Percentiles rank a stretch among this genome's conserved stretches.
Conservation (phyloP, 148 eudicot genomes). For the Amaranthus hypochondriacus region DNA sequence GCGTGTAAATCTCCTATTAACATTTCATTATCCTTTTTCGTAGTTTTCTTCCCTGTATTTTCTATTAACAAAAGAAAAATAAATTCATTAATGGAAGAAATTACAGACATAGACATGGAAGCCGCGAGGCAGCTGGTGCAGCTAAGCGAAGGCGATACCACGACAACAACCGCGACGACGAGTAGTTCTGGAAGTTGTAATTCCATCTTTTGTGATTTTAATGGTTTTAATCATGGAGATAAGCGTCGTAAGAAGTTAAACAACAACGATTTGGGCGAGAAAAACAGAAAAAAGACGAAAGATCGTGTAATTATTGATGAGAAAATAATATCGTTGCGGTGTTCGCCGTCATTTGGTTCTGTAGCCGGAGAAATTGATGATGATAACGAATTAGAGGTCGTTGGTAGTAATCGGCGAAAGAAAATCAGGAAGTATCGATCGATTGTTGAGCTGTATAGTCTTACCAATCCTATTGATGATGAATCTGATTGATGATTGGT, state of each 20-base stretch:
- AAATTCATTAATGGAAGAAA: background rate
- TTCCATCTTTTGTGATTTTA: background rate
- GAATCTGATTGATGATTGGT: background rate
- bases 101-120: constrained; percentile 21
- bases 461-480: constrained; percentile 1
- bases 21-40: background rate
- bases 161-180: background rate
- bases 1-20: background rate
- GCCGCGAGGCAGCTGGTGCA: constrained; percentile 24
- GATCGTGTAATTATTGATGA: too few species aligned
- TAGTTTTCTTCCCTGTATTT: constrained; percentile 7
- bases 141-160: constrained; percentile 28
- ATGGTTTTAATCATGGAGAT: too few species aligned
- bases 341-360: background rate
- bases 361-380: constrained; percentile 23
- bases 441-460: constrained; percentile 17
- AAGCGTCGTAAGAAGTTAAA: background rate
- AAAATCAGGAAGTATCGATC: constrained; percentile 18
- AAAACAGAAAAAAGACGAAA: too few species aligned
- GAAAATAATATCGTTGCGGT: too few species aligned
- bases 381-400: background rate
- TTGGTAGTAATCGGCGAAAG: background rate
- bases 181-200: constrained; percentile 13
- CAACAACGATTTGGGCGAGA: background rate
- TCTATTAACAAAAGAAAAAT: constrained; percentile 1